Evolutionary conservation across 2,329 filamentous ascomycete genomes (phyloP).

Genomic region (Claviceps digitariae): DNA sequence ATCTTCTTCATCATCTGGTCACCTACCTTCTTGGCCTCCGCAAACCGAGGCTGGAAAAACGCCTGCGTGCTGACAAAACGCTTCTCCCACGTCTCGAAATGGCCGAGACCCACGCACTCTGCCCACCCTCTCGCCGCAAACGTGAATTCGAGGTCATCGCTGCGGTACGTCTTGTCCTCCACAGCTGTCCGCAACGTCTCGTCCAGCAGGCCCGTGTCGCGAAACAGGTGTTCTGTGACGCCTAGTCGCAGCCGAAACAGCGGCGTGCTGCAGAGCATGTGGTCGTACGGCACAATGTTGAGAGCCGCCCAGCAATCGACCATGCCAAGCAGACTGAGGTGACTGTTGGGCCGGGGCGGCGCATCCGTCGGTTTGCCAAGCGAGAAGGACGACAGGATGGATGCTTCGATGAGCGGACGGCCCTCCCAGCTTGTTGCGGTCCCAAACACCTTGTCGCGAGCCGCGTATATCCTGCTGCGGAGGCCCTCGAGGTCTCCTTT

Average conservation of each 20-base stretch:
- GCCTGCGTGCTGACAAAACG: constrained; percentile 80
- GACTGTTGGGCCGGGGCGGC: constrained; percentile 66
- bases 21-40: constrained; percentile 73
- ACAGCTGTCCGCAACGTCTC: constrained; percentile 77
- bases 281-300: constrained; percentile 90
- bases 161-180: constrained; percentile 82
- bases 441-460: constrained; percentile 62
- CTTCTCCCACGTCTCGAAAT: constrained; percentile 87
- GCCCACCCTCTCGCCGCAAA: constrained; percentile 95
- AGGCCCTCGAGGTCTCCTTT: constrained; percentile 68
- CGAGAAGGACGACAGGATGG: constrained; percentile 78
- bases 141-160: constrained; percentile 92
- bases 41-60: constrained; percentile 85
- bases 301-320: constrained; percentile 97
- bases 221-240: constrained; percentile 93
- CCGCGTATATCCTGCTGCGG: constrained; percentile 50
- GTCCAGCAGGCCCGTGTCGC: constrained; percentile 65
- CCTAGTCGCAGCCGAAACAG: constrained; percentile 93
- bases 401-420: constrained; percentile 62
- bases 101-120: constrained; percentile 77
- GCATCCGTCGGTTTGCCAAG: constrained; percentile 54
- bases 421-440: constrained; percentile 47
- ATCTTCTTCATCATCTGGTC: constrained; percentile 98
- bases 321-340: constrained; percentile 86
- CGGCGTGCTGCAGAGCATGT: constrained; percentile 98